Conservation (phyloP, 495 filamentous ascomycete genomes). For the Trichodelitschia bisporula region DNA sequence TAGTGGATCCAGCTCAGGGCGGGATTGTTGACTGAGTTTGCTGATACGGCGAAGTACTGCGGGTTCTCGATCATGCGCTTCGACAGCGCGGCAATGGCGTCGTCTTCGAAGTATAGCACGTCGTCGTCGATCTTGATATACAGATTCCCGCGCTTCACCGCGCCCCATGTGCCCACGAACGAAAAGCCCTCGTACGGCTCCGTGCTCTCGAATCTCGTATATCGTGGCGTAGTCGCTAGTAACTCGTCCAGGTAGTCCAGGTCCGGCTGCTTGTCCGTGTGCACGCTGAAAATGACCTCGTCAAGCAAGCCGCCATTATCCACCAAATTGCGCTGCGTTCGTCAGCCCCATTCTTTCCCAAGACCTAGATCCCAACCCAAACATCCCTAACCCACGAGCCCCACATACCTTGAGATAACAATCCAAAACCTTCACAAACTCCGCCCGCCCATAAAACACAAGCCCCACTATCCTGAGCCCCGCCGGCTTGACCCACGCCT, state of each 20-base stretch:
- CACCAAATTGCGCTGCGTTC: slow-evolving; percentile 23
- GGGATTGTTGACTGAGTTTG: slow-evolving; percentile 27
- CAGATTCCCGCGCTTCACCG: slow-evolving; percentile 17
- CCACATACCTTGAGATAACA: slow-evolving; percentile 29
- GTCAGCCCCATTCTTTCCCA: too few relatives aligned
- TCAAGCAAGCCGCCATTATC: slow-evolving; percentile 27
- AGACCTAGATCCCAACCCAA: too few relatives aligned
- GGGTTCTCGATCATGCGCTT: slow-evolving; percentile 26
- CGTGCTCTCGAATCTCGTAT: too few relatives aligned
- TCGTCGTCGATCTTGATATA: slow-evolving; percentile 33
- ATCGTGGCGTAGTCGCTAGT: slow-evolving; percentile 7
- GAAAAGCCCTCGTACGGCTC: not conserved
- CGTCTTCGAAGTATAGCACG: slow-evolving; percentile 25
- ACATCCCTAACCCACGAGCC: too few relatives aligned
- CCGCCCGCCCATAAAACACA: slow-evolving; percentile 23
- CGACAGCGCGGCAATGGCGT: slow-evolving; percentile 25
- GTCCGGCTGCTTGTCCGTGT: slow-evolving; percentile 21
- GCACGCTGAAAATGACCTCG: slow-evolving; percentile 25
- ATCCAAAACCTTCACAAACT: slow-evolving; percentile 23
- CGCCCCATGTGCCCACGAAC: slow-evolving; percentile 1
- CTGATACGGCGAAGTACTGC: slow-evolving; percentile 22
- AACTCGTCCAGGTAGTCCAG: slow-evolving; percentile 21
- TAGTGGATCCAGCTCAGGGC: slow-evolving; percentile 22
- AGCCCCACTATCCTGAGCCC: slow-evolving; percentile 23
- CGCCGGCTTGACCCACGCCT: too few relatives aligned